Conservation (phyloP, 2,329 filamentous ascomycete genomes). For the Phaeosphaeriaceae sp. region DNA sequence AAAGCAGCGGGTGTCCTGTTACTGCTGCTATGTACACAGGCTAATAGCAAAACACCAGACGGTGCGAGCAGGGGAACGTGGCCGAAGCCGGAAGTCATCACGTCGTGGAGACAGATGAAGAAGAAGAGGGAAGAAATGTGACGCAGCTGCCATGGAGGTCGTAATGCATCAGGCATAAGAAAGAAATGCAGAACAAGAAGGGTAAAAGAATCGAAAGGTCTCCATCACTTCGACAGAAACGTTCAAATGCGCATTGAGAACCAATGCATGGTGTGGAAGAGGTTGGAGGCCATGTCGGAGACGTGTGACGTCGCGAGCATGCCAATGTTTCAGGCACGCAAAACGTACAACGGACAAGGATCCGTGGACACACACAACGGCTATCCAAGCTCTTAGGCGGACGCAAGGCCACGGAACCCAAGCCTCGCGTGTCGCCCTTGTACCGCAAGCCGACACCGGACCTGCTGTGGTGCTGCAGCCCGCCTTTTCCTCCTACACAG, state of each 20-base stretch:
- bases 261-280: not conserved
- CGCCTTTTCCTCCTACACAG: not conserved
- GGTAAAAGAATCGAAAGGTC: not conserved
- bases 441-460: not conserved
- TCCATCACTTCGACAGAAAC: not conserved
- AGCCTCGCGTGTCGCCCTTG: not conserved
- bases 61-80: not conserved
- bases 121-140: not conserved
- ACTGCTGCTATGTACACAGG: not conserved
- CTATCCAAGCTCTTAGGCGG: not conserved
- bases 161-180: not conserved
- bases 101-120: not conserved
- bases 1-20: not conserved
- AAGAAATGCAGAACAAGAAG: not conserved
- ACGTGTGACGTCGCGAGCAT: not conserved
- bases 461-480: not conserved
- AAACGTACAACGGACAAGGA: not conserved
- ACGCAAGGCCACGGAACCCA: not conserved
- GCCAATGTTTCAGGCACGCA: not conserved
- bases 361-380: not conserved
- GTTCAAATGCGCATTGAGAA: not conserved
- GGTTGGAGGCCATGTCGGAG: not conserved
- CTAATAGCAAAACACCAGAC: not conserved
- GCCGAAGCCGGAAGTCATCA: not conserved
- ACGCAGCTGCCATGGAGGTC: not conserved